Evolutionary conservation across 2,329 filamentous ascomycete genomes (phyloP), one percentile per base, ranked within the genome.

Genomic region (Arthrobotrys iridis): DNA sequence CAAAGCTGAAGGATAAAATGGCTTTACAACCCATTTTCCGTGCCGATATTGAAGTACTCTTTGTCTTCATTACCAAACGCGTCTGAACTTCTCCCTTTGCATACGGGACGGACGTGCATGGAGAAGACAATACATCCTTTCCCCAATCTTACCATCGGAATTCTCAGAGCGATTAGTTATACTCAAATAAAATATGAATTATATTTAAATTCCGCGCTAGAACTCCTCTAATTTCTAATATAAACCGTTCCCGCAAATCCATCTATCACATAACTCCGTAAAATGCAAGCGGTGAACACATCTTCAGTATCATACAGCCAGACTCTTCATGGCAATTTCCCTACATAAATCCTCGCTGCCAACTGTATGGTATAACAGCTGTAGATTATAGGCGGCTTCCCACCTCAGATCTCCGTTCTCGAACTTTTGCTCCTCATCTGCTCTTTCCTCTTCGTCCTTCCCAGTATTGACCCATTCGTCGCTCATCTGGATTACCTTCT

Each of bases 381-480:
- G 88, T 77, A 93, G 82, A 28, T 91, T 91, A 82, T 89, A 89
- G n/a, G 91, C 91, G 13, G 91, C 90, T 81, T 94, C 91, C 5
- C 85, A 83, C 5, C 86, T 86, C 78, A 91, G 87, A 78, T 91
- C 87, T 79, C 78, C 78, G 11, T 66, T 73, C 10, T 78, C 68
- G 10, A 78, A 77, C 63, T 80, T 81, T 20, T 78, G 80, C 71
- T 85, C 84, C n/a, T 81, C 80, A 26, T 86, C 79, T 5, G 84
- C 85, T 66, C 83, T 82, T 5, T 80, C 79, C 22, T 80, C 78
- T 11, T 75, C 76, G 33, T 52, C 46, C 45, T 37, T 58, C 52
- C 41, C 24, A 57, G 62, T 55, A 76, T 74, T 55, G 52, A 81
- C 68, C 58, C 81, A 82, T n/a, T 83, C 79, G 50, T 83, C 82